Conservation (phyloP, 805 yeast genomes). For the Metschnikowia amazonensis region DNA sequence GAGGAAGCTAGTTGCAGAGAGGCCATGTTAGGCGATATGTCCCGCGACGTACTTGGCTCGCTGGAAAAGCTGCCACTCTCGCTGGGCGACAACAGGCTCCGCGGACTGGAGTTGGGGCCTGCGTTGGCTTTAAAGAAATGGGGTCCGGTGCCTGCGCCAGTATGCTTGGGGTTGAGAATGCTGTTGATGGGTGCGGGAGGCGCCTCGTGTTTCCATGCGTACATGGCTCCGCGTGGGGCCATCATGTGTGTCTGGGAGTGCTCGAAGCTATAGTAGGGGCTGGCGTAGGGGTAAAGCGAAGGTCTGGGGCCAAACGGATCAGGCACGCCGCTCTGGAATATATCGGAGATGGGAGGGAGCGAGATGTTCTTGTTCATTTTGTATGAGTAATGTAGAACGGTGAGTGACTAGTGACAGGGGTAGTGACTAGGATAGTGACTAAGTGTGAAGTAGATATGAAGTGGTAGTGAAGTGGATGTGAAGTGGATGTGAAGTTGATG, state of each 20-base stretch:
- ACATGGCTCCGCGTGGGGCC: conserved; percentile 3
- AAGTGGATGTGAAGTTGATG: too few relatives aligned
- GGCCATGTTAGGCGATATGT: neutral
- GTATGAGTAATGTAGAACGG: too few relatives aligned
- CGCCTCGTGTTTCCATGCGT: conserved; percentile 4
- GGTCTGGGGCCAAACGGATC: conserved; percentile 8
- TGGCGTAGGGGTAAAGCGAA: conserved; percentile 7
- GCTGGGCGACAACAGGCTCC: neutral
- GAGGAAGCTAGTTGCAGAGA: neutral
- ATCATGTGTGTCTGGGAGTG: conserved; percentile 2
- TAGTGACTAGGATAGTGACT: too few relatives aligned
- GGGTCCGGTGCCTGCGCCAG: conserved; percentile 11
- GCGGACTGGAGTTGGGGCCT: neutral
- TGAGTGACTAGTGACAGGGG: too few relatives aligned
- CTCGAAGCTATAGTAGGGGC: neutral
- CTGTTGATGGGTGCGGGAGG: neutral
- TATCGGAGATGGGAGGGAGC: conserved; percentile 43
- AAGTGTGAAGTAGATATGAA: too few relatives aligned
- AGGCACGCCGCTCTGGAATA: conserved; percentile 18
- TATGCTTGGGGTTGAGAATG: neutral
- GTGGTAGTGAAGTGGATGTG: too few relatives aligned
- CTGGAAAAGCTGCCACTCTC: neutral
- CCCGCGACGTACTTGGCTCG: neutral
- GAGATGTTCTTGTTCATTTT: conserved; percentile 24
- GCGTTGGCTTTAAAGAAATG: conserved; percentile 10